phyloP scores from a whole-genome alignment of 257 asterid genomes.

The Gentiana straminea region DNA sequence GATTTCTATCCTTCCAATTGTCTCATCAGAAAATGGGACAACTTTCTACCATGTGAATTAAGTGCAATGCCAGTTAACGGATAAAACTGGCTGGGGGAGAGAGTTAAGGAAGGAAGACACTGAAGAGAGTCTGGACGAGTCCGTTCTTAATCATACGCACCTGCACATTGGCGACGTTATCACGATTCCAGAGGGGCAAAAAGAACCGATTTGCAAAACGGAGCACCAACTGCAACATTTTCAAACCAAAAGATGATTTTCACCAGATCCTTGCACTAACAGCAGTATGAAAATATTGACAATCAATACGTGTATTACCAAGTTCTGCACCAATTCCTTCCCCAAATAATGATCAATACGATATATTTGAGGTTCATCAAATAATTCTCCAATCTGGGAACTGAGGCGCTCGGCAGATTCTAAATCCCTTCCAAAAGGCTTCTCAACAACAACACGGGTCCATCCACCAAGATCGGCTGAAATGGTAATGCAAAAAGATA shows the following conservation, averaged over 20 bases:
- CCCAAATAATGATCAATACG: conserved; percentile 97
- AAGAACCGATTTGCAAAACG: conserved; percentile 95
- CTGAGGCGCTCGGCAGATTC: conserved; percentile 87
- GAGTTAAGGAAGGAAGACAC: no score
- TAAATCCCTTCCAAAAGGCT: conserved; percentile 95
- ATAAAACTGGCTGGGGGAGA: no score
- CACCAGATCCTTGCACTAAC: not conserved
- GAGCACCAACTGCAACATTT: conserved; percentile 74
- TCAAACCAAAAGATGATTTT: conserved; percentile 9
- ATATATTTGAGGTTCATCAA: conserved; percentile 83
- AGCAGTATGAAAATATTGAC: conserved; percentile 1
- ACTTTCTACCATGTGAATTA: no score
- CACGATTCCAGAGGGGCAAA: conserved; percentile 95
- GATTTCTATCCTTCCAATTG: no score
- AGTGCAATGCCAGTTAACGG: no score
- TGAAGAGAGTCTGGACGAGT: no score
- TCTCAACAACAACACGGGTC: conserved; percentile 95
- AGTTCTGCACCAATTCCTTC: conserved; percentile 92
- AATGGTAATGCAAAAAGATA: conserved; percentile 5
- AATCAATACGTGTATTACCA: conserved; percentile 37
- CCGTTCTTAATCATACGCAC: conserved; percentile 18
- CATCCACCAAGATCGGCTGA: conserved; percentile 92
- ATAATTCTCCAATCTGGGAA: conserved; percentile 83
- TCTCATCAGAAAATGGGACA: no score
- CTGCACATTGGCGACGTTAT: conserved; percentile 86